Evolutionary conservation across 2,329 filamentous ascomycete species (phyloP), one percentile per base, ranked within the genome.

Genomic region (Pestalotiopsis fici): DNA sequence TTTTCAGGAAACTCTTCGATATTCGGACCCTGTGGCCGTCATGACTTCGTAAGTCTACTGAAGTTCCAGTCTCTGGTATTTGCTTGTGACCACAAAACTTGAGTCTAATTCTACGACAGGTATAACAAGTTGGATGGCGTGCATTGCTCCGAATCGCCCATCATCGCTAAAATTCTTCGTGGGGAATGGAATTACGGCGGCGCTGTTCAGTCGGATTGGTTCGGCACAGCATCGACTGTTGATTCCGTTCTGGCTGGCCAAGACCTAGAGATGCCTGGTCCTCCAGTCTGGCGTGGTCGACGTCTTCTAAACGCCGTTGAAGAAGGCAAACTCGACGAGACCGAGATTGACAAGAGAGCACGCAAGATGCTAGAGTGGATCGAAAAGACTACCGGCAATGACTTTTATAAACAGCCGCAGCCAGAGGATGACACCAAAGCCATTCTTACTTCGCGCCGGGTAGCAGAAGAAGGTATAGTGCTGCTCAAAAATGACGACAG

Each of bases 181-280:
- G 70, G 73, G 3, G 75, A 79, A 64, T 79, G 78, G 78, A 69
- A 72, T 7, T 80, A 74, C 69, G 71, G 77, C 2, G 78, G 78
- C 18, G 71, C 77, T 13, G 72, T 78, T 66, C 77, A 79, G 71
- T 77, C 73, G 56, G 78, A 79, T 59, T 80, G 76, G 78, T 78
- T 72, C 66, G 77, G 73, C 60, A 78, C 73, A 6, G 76, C 79
- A 68, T 72, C 72, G 47, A 77, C 74, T 0, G 70, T 74, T 9
- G 73, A 74, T 61, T 69, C 74, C 2, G 68, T 77, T 66, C 74
- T 77, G 66, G 71, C 75, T 1, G 73, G 78, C 0, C 70, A 75
- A 35, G 74, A 79, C 47, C 72, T 80, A 11, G 78, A 80, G 66
- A 80, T 80, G 77, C 76, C 76, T 1, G 72, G 43, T 1, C 43